Base-by-base conservation (phyloP, 805 yeast genomes). In the Teunomyces lycoperdinae region DNA sequence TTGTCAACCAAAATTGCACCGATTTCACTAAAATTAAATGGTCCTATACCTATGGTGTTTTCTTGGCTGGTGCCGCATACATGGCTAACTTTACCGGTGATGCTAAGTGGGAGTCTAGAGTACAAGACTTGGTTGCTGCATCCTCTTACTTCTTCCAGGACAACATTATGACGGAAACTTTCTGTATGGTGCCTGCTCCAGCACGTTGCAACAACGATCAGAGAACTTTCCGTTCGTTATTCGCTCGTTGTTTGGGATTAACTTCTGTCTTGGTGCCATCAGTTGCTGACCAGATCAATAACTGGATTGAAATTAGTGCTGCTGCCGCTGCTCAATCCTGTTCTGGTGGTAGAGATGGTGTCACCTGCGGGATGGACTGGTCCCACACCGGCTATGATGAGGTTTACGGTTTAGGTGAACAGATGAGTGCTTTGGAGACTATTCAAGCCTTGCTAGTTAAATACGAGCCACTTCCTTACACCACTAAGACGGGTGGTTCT, bases 281-380 rank as follows among this genome's bases (percentile, higher is more conserved):
- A 2, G 71, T 80, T 4, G 58, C 62, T 28, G 76, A 67, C 33
- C 59, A 62, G 3, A 76, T 86, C 38, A 58, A 53, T 45, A 64
- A 74, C 2, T 64, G 68, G 51, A 47, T 81, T 36, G 63, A 68
- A 35, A 57, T 73, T 2, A 78, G 86, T 44, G 90, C 92, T 0
- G 55, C 61, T 45, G 91, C 80, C 2, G 91, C 89, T 6, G 90
- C 90, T 1, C 65, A 69, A 43, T 75, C 89, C 0, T 87, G 94
- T 66, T 64, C 78, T 11, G 94, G 92, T 58, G 97, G 97, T 58
- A 50, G 68, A 4, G 97, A 91, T 63, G 89, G 89, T 13, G 85
- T 82, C 53, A 91, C 97, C 0, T 87, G 95, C 73, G 94, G 92
- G 30, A 62, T 78, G 50, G 73, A 78, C 63, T 87, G 95, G 95